A percentile compares a stretch with the other conserved stretches of the same genome.
phyloP scores from a whole-genome alignment of 345 rosid species.

The Erucastrum elatum region DNA sequence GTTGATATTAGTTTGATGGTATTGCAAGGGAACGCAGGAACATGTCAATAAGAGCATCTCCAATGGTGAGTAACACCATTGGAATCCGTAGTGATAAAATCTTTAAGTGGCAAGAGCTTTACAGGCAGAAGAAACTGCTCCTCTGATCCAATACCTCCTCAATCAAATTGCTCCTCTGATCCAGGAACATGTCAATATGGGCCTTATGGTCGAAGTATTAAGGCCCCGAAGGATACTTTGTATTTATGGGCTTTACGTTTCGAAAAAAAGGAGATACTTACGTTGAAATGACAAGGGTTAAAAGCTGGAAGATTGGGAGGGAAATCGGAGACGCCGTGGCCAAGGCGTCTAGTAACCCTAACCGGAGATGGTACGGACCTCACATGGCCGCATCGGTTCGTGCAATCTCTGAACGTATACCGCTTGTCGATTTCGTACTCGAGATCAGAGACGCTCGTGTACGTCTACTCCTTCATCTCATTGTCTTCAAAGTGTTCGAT shows the following conservation, averaged over 20 bases:
- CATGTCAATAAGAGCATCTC: not conserved
- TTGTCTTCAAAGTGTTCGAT: conserved; percentile 38
- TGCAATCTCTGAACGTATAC: conserved; percentile 56
- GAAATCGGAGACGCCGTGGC: conserved; percentile 52
- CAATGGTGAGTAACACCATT: too few species aligned
- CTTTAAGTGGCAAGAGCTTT: not conserved
- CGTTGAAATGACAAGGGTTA: conserved; percentile 29
- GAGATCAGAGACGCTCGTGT: conserved; percentile 88
- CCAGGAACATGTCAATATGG: not conserved
- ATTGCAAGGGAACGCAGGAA: not conserved
- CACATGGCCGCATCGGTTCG: conserved; percentile 78
- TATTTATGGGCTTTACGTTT: conserved; percentile 3
- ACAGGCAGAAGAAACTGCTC: not conserved
- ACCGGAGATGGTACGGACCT: conserved; percentile 58
- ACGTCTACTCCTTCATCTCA: conserved; percentile 7
- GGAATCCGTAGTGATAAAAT: too few species aligned
- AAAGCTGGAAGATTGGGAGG: conserved; percentile 39
- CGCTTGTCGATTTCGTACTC: conserved; percentile 36
- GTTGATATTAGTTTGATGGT: not conserved
- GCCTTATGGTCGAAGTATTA: not conserved
- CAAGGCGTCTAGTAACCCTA: conserved; percentile 41
- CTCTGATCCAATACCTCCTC: not conserved
- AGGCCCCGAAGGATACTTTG: not conserved
- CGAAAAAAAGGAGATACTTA: not conserved
- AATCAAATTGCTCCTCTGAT: not conserved